These are phyloP conservation scores for Chlorella sp. DNA, from an alignment of 139 green algal genomes.

Conservation along the genomic window DNA sequence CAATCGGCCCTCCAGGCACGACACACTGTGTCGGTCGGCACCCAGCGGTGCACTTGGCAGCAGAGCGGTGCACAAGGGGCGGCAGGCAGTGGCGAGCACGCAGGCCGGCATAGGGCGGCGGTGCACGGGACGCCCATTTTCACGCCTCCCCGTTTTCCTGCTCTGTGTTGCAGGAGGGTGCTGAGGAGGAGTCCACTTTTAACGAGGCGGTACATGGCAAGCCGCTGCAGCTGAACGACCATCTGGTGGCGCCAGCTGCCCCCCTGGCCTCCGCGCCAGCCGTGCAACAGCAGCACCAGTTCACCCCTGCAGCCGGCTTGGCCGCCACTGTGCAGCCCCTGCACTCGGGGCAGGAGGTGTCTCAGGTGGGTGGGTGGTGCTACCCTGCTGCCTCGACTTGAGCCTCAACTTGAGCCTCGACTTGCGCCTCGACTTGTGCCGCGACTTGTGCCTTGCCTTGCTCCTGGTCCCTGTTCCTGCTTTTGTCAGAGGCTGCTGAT, in stretches of 20 bases:
- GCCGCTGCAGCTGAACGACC: slow-evolving; percentile 3
- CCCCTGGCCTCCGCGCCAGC: background rate
- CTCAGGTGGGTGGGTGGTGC: background rate
- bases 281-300: background rate
- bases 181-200: slow-evolving; percentile 28
- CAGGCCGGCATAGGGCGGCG: too few relatives aligned
- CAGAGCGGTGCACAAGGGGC: too few relatives aligned
- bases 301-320: background rate
- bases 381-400: background rate
- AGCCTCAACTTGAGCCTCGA: too few relatives aligned
- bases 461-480: background rate
- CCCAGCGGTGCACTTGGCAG: too few relatives aligned
- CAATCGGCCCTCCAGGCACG: too few relatives aligned
- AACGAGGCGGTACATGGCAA: slow-evolving; percentile 41
- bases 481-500: background rate
- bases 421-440: too few relatives aligned
- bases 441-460: background rate
- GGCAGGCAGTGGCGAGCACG: too few relatives aligned
- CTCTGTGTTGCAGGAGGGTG: background rate
- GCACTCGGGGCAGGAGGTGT: slow-evolving; percentile 21
- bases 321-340: background rate
- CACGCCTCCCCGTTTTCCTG: background rate
- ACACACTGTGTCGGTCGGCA: too few relatives aligned
- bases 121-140: too few relatives aligned
- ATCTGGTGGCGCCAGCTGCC: slow-evolving; percentile 8